Conservation (phyloP, 1,284 basidiomycete genomes). For the Flammula alnicola region DNA sequence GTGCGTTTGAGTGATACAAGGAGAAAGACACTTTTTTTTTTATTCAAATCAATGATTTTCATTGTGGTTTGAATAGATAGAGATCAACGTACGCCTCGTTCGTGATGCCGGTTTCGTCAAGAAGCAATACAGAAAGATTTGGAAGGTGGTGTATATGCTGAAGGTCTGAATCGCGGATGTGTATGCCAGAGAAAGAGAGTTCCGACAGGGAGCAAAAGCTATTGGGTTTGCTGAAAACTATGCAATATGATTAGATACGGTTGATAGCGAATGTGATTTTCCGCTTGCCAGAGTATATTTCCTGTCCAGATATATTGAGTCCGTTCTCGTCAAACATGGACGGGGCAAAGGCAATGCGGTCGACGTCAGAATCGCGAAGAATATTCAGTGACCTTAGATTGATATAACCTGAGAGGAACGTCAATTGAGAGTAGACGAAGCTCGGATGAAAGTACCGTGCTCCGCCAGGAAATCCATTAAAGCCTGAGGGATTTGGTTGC, state of each 20-base stretch:
- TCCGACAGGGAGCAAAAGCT: conserved; percentile 55
- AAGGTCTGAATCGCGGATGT: conserved; percentile 52
- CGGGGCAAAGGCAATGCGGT: conserved; percentile 43
- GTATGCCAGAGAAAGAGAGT: conserved; percentile 50
- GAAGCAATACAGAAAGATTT: conserved; percentile 48
- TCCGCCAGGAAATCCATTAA: conserved; percentile 47
- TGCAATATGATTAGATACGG: not conserved
- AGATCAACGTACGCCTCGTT: conserved; percentile 59
- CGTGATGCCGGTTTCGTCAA: conserved; percentile 59
- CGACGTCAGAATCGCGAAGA: conserved; percentile 44
- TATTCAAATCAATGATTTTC: not conserved
- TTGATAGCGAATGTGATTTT: conserved; percentile 10
- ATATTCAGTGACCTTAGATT: conserved; percentile 41
- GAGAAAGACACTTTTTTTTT: conserved; percentile 52
- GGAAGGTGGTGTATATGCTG: conserved; percentile 57
- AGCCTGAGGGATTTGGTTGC: conserved; percentile 43
- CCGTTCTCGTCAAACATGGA: conserved; percentile 53
- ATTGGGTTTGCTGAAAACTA: conserved; percentile 56
- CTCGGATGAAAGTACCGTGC: conserved; percentile 38
- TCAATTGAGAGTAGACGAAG: not conserved
- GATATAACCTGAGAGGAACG: conserved; percentile 41
- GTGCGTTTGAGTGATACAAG: conserved; percentile 58
- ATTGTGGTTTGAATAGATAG: not conserved
- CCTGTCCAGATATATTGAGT: conserved; percentile 47
- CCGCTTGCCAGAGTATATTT: conserved; percentile 48